These are phyloP conservation scores for Casuarina glauca DNA, from an alignment of 306 rosid genomes.

Conservation along the genomic window DNA sequence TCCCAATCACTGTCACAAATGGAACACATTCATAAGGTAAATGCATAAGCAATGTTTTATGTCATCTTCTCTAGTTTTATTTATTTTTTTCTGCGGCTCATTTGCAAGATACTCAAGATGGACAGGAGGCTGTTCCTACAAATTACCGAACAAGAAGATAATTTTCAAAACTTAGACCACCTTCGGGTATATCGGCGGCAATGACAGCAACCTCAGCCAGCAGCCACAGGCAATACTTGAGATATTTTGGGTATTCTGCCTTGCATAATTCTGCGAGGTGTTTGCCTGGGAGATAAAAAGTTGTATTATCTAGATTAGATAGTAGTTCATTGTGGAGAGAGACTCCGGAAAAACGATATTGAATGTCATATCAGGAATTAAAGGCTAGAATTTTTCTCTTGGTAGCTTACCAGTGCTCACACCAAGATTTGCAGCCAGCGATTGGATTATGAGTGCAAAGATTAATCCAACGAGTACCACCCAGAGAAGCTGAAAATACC, in stretches of 20 bases:
- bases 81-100: not conserved
- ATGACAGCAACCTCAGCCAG: constrained; percentile 82
- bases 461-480: constrained; percentile 72
- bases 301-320: not conserved
- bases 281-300: constrained; percentile 44
- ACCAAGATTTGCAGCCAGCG: constrained; percentile 89
- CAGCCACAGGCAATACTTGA: constrained; percentile 79
- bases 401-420: constrained; percentile 60
- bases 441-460: constrained; percentile 85
- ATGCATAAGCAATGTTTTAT: not conserved
- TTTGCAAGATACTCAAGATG: too few species aligned
- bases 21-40: not conserved
- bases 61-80: not conserved
- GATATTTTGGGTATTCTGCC: constrained; percentile 66
- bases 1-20: constrained; percentile 72
- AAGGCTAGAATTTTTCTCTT: not conserved
- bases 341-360: not conserved
- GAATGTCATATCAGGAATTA: not conserved
- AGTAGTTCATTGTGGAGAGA: too few species aligned
- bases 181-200: constrained; percentile 96
- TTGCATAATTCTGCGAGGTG: constrained; percentile 86
- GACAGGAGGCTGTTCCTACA: too few species aligned
- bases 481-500: constrained; percentile 73
- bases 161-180: constrained; percentile 3
- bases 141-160: not conserved